Percentiles rank a stretch among this genome's conserved stretches.
phyloP scores from a whole-genome alignment of 2,329 filamentous ascomycete species.

The Fusarium sp. region DNA sequence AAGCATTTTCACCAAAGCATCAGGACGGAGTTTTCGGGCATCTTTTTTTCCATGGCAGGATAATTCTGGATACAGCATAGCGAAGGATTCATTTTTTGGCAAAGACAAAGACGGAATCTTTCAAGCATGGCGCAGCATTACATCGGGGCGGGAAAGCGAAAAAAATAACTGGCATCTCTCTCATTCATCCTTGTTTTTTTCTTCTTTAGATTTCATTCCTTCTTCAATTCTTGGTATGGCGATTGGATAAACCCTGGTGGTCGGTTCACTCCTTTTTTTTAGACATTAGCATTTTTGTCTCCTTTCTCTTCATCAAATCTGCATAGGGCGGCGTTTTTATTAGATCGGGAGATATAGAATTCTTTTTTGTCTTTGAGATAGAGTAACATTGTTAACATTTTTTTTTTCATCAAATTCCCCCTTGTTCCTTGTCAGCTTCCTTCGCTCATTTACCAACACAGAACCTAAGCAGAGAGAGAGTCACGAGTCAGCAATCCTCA shows the following conservation, averaged over 20 bases:
- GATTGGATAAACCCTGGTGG: constrained; percentile 28
- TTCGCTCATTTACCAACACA: constrained; percentile 55
- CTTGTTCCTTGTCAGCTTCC: neutral
- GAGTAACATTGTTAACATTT: constrained; percentile 16
- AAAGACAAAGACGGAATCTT: constrained; percentile 8
- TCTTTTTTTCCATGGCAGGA: constrained; percentile 4
- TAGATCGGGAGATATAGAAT: constrained; percentile 23
- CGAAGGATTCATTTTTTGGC: constrained; percentile 20
- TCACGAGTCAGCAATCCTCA: constrained; percentile 30
- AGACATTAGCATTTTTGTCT: constrained; percentile 6
- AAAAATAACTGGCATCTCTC: constrained; percentile 13
- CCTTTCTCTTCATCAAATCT: constrained; percentile 15
- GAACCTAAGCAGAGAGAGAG: constrained; percentile 47
- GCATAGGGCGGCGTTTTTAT: constrained; percentile 30
- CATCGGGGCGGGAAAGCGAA: constrained; percentile 21
- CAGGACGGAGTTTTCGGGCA: constrained; percentile 24
- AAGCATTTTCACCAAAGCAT: constrained; percentile 25
- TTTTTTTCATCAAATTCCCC: neutral
- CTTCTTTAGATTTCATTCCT: neutral
- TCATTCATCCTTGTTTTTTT: constrained; percentile 12
- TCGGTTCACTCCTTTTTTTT: constrained; percentile 15
- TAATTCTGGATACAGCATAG: constrained; percentile 16
- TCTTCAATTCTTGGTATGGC: constrained; percentile 18
- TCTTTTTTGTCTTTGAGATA: constrained; percentile 7
- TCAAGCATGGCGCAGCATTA: constrained; percentile 19